phyloP scores from a whole-genome alignment of 164 flowering plant species.

The Litsea cubeba region DNA sequence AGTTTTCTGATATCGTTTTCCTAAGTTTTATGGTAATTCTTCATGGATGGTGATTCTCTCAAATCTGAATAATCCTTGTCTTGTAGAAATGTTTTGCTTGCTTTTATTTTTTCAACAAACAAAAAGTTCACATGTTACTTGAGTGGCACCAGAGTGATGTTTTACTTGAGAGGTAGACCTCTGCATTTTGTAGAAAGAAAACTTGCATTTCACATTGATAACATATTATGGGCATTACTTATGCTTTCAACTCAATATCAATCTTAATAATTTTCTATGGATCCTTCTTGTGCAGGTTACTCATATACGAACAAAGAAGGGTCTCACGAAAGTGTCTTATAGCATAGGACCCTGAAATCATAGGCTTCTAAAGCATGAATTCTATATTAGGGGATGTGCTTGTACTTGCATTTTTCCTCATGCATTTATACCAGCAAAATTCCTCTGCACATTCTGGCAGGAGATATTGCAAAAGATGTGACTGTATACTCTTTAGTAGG shows the following conservation, averaged over 20 bases:
- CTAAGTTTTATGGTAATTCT: too few species aligned
- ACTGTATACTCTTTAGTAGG: background rate
- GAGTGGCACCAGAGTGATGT: too few species aligned
- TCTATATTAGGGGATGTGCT: background rate
- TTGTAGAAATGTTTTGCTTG: too few species aligned
- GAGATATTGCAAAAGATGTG: too few species aligned
- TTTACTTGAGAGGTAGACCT: background rate
- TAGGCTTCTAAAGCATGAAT: background rate
- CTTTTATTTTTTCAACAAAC: too few species aligned
- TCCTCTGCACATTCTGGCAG: too few species aligned
- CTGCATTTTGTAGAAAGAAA: background rate
- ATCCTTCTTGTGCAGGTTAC: slow-evolving; percentile 45
- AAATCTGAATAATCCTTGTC: too few species aligned
- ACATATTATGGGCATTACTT: background rate
- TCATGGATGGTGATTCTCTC: too few species aligned
- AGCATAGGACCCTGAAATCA: slow-evolving; percentile 24
- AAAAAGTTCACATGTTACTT: too few species aligned
- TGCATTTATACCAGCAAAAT: too few species aligned
- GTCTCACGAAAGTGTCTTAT: slow-evolving; percentile 62
- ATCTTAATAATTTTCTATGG: background rate
- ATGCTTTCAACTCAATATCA: background rate
- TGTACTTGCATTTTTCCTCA: too few species aligned
- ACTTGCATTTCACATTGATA: background rate
- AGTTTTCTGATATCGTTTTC: too few species aligned
- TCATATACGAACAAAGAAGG: slow-evolving; percentile 66